Base-by-base conservation (phyloP, 2,329 filamentous ascomycete species). In the Trichoderma pleuroti region DNA sequence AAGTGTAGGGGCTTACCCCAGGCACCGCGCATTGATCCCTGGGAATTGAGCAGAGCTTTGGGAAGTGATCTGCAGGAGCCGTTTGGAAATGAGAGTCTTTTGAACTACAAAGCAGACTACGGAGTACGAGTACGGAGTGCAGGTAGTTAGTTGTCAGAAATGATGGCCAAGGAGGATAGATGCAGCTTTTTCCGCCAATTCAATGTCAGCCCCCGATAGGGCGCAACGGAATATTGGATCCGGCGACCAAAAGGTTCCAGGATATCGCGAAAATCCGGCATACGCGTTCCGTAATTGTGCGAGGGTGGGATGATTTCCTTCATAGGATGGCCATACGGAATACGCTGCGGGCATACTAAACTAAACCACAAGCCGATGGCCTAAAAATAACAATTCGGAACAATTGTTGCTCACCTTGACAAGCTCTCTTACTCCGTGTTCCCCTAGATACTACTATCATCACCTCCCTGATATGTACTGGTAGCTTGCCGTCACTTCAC, bases 51-150 rank as follows among this genome's bases (percentile, higher is more conserved):
- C 9, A 46, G 18, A 63, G 61, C 18, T 24, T 63, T 32, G 16
- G 39, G 36, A 63, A 63, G 39, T 46, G 61, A 63, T 63, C 61
- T 63, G 10, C 61, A 63, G 61, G 61, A 63, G 39, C 61, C 14
- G n/a, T 36, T n/a, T 36, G 10, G 30, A 60, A 60, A 36, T 60
- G n/a, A 24, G n/a, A 5, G 32, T 42, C 39, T 21, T 30, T 6
- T 42, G 24, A 12, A n/a, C 26, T 26, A 30, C 18, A 0, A 63
- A 34, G 10, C 3, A 34, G 26, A 12, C n/a, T n/a, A 8, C 39
- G 39, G 39, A 42, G 16, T 42, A 42, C 39, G 39, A 42, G 16
- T 42, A 42, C 39, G 39, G 39, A 42, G 39, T 42, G 39, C 39
- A 42, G 39, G 39, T 42, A n/a, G 39, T 28, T 28, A 28, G 5